Base-by-base conservation (phyloP, 768 basidiomycete genomes). In the Russula sp. region DNA sequence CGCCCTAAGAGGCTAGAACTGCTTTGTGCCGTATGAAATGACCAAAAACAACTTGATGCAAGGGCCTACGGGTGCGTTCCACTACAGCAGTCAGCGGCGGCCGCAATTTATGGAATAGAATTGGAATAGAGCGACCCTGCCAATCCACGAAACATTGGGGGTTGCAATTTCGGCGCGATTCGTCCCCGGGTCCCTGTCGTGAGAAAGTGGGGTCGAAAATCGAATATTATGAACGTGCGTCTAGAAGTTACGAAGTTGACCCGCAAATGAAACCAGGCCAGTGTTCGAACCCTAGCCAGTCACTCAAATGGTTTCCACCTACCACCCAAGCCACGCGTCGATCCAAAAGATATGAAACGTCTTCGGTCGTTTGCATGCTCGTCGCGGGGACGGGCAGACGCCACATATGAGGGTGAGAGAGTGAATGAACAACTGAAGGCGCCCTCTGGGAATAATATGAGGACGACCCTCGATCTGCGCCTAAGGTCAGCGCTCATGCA, bases 281-380 rank as follows among this genome's bases (percentile, higher is more conserved):
- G 30, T 8, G 3, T 30, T 38, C 38, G 38, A 38, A 13, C 40
- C 7, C 40, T 1, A n/a, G 9, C 42, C 20, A n/a, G 22, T 46
- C 44, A 11, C 44, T 38, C 9, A n/a, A 46, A 59, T 38, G 58
- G 46, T 30, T 24, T 49, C 44, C 20, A 22, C 22, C 22, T 24
- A 16, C 32, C 11, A 10, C 28, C 14, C 24, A 8, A 48, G 32
- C 22, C 32, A 26, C 24, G 20, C 26, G 26, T 49, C 46, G 54
- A 62, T 49, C 53, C 46, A 53, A 56, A 46, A 20, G 20, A 42
- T 34, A 28, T 38, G 54, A 38, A 38, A 38, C 46, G 48, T 48
- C 54, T 36, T 9, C 20, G 7, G 44, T 34, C 20, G 11, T 13
- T 24, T 28, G 20, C 60, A 32, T 28, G 22, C 60, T 11, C 20